Conservation (phyloP, 257 asterid genomes). For the Forsythia suspensa region DNA sequence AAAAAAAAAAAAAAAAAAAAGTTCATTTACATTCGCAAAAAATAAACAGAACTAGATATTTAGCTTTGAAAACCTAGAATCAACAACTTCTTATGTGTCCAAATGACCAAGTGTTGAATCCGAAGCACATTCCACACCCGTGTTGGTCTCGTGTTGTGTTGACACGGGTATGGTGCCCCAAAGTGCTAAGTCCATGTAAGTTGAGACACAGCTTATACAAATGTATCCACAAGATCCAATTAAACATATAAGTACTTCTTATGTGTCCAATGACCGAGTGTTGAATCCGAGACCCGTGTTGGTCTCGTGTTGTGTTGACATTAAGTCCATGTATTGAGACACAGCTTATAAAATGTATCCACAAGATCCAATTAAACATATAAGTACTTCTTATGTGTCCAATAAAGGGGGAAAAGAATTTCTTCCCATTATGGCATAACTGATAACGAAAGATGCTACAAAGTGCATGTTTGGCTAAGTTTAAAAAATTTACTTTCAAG, state of each 20-base stretch:
- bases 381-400: neutral
- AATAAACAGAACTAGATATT: slow-evolving; percentile 12
- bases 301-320: neutral
- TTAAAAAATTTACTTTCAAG: neutral
- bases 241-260: neutral
- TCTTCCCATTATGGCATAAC: neutral
- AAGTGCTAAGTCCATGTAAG: neutral
- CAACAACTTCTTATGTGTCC: neutral
- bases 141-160: neutral
- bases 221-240: slow-evolving; percentile 1
- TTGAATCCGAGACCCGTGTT: neutral
- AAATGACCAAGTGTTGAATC: neutral
- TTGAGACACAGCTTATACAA: neutral
- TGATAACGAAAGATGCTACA: neutral
- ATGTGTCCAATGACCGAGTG: neutral
- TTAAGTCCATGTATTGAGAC: neutral
- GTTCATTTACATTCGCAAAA: slow-evolving; percentile 6
- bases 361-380: slow-evolving; percentile 1
- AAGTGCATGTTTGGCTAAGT: neutral
- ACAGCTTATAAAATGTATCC: slow-evolving; percentile 1
- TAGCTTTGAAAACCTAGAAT: neutral
- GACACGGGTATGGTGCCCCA: neutral
- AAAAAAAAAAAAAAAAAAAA: neutral
- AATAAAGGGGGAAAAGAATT: neutral
- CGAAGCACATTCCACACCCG: neutral